These are phyloP conservation scores for Aureobasidium subglaciale DNA, from an alignment of 2,329 filamentous ascomycete genomes.

Conservation along the genomic window DNA sequence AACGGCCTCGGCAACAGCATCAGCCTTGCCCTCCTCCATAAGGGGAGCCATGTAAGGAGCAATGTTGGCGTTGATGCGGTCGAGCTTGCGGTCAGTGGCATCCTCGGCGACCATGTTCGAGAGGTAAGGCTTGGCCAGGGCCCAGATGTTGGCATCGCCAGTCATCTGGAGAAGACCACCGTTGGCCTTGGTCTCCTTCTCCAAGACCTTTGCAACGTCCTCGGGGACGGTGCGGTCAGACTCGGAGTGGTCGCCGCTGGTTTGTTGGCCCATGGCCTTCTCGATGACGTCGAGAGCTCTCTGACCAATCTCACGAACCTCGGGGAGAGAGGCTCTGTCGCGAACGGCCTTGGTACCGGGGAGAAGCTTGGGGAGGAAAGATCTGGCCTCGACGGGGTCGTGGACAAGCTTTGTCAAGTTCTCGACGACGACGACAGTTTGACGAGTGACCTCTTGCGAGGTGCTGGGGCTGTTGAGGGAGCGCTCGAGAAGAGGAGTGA, in stretches of 20 bases:
- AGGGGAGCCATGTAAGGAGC: conserved; percentile 69
- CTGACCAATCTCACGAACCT: conserved; percentile 83
- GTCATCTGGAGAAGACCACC: conserved; percentile 55
- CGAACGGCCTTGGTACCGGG: conserved; percentile 87
- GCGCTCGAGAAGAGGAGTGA: conserved; percentile 90
- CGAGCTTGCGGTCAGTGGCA: conserved; percentile 72
- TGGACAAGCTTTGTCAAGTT: conserved; percentile 98
- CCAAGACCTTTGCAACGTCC: conserved; percentile 67
- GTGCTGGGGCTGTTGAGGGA: conserved; percentile 88
- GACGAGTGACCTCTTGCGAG: conserved; percentile 85
- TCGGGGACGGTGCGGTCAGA: conserved; percentile 61
- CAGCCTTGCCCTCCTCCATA: conserved; percentile 54
- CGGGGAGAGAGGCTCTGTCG: conserved; percentile 82
- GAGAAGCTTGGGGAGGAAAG: conserved; percentile 88
- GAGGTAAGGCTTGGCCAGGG: conserved; percentile 65
- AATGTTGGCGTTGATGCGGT: conserved; percentile 62
- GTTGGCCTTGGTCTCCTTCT: conserved; percentile 66
- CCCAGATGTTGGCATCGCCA: conserved; percentile 57
- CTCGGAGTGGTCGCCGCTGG: conserved; percentile 46
- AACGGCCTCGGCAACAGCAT: conserved; percentile 64
- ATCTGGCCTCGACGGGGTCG: conserved; percentile 86
- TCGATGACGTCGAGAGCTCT: conserved; percentile 81
- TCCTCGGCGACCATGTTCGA: conserved; percentile 80
- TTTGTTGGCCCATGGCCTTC: conserved; percentile 73
- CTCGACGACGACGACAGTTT: conserved; percentile 93